phyloP scores from a whole-genome alignment of 257 asterid genomes.

The Solanum dulcamara region DNA sequence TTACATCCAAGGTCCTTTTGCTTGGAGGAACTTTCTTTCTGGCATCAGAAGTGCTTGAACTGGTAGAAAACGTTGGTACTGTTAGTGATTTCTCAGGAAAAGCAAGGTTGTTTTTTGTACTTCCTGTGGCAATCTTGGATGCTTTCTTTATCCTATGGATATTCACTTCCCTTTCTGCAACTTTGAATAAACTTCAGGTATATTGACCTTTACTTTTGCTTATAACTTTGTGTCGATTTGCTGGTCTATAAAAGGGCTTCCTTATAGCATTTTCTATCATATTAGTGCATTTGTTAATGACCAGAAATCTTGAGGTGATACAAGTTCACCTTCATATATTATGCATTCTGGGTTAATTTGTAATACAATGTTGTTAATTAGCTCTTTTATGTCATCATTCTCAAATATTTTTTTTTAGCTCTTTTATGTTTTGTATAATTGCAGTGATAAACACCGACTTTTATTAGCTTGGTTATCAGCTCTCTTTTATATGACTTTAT shows the following conservation, averaged over 20 bases:
- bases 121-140: slow-evolving; percentile 89
- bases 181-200: slow-evolving; percentile 96
- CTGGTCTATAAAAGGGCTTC: background rate
- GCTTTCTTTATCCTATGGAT: slow-evolving; percentile 94
- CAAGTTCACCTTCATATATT: background rate
- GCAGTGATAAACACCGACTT: background rate
- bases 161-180: slow-evolving; percentile 79
- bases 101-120: slow-evolving; percentile 69
- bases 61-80: slow-evolving; percentile 83
- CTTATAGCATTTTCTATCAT: background rate
- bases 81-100: slow-evolving; percentile 88
- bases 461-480: background rate
- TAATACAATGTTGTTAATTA: background rate
- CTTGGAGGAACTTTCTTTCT: slow-evolving; percentile 86
- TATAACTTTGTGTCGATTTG: background rate
- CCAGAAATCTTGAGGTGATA: background rate
- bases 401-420: background rate
- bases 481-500: background rate
- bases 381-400: background rate
- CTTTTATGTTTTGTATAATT: background rate
- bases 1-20: slow-evolving; percentile 71
- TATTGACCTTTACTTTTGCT: background rate
- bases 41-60: slow-evolving; percentile 79
- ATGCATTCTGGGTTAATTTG: background rate
- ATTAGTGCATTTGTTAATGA: background rate